Percentiles rank a stretch among this genome's conserved stretches.
Evolutionary conservation across 805 yeast genomes (phyloP).

Genomic region (Wickerhamomyces ciferrii): DNA sequence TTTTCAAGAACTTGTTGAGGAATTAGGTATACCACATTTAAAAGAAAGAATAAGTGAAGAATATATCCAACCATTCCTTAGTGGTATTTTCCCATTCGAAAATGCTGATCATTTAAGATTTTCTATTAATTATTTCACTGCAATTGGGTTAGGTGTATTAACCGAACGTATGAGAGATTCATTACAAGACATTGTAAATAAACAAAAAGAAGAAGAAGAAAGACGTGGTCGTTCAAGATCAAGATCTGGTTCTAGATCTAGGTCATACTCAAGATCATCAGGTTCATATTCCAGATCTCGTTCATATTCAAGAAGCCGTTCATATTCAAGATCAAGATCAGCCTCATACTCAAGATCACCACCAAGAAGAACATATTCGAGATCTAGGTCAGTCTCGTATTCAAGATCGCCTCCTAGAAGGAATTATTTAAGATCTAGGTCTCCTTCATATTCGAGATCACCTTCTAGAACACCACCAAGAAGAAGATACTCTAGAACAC

Average conservation of each 20-base stretch:
- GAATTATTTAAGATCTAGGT: constrained; percentile 9
- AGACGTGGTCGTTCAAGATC: constrained; percentile 18
- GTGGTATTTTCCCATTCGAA: constrained; percentile 60
- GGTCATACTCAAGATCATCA: constrained; percentile 15
- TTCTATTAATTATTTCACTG: constrained; percentile 87
- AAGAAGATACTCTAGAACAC: constrained; percentile 6
- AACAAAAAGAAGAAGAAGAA: constrained; percentile 10
- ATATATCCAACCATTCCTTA: constrained; percentile 40
- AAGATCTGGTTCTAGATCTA: constrained; percentile 15
- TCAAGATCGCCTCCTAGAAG: constrained; percentile 8
- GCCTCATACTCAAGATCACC: constrained; percentile 17
- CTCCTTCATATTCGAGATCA: constrained; percentile 15
- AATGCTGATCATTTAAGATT: constrained; percentile 58
- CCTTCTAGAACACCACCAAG: constrained; percentile 9
- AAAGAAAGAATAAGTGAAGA: constrained; percentile 46
- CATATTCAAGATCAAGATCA: constrained; percentile 16
- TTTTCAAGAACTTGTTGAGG: constrained; percentile 74
- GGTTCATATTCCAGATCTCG: constrained; percentile 8
- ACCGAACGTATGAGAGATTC: constrained; percentile 77
- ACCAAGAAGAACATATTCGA: constrained; percentile 9
- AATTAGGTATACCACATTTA: constrained; percentile 56
- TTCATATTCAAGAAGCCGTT: constrained; percentile 14
- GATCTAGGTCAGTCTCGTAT: constrained; percentile 4
- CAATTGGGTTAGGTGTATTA: constrained; percentile 79
- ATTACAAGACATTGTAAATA: constrained; percentile 29